These are phyloP conservation scores for Mortierella antarctica DNA, from an alignment of 192 early-diverging fungal species.

Conservation along the genomic window DNA sequence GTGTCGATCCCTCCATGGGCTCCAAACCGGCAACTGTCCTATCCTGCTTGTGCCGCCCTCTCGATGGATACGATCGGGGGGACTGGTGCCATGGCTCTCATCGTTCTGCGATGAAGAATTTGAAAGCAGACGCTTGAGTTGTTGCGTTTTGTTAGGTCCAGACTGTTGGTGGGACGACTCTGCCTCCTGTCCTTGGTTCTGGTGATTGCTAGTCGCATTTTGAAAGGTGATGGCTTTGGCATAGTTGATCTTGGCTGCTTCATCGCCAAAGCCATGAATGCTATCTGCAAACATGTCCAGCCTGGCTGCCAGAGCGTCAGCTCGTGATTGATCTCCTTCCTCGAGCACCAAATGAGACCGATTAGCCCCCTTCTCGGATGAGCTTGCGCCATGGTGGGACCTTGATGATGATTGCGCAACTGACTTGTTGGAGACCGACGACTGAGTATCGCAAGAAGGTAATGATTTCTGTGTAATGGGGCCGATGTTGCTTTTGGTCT, in stretches of 20 bases:
- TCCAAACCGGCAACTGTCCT: slow-evolving; percentile 27
- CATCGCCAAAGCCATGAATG: slow-evolving; percentile 31
- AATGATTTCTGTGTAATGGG: too few species aligned
- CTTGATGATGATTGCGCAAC: background rate
- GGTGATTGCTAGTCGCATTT: background rate
- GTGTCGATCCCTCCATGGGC: slow-evolving; percentile 34
- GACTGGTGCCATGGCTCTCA: slow-evolving; percentile 5
- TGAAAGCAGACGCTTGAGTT: slow-evolving; percentile 25
- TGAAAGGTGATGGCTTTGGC: background rate
- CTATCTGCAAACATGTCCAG: slow-evolving; percentile 34
- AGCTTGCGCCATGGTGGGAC: too few species aligned
- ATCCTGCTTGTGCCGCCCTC: slow-evolving; percentile 7
- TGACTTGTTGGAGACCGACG: slow-evolving; percentile 9
- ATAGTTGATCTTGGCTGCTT: slow-evolving; percentile 21
- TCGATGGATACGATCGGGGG: slow-evolving; percentile 11
- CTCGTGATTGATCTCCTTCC: background rate
- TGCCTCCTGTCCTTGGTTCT: background rate
- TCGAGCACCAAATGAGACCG: slow-evolving; percentile 9
- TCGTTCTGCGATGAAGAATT: slow-evolving; percentile 23
- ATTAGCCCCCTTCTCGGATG: background rate
- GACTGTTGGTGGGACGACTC: background rate
- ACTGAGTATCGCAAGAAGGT: too few species aligned
- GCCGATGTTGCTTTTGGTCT: too few species aligned
- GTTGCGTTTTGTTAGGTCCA: slow-evolving; percentile 15
- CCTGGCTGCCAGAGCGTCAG: slow-evolving; percentile 13